phyloP scores from a whole-genome alignment of 1,284 basidiomycete genomes.

The Peniophora sp. region DNA sequence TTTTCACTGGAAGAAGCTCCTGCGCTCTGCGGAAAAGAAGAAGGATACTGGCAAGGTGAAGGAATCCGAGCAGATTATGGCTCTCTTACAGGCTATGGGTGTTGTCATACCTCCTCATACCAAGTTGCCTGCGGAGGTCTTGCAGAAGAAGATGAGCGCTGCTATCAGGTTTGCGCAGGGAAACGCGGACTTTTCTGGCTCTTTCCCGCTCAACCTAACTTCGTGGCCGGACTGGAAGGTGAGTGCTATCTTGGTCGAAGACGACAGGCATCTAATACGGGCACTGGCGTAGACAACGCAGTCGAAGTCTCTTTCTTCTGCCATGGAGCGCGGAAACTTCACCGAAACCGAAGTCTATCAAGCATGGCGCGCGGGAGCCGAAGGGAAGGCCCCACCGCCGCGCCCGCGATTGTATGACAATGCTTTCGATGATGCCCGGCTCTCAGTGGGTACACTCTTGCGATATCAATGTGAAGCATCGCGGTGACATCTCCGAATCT shows the following conservation, averaged over 20 bases:
- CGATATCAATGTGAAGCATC: too few relatives aligned
- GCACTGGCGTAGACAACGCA: too few relatives aligned
- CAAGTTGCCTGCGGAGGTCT: neutral
- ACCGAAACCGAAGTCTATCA: too few relatives aligned
- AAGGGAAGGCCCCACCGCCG: too few relatives aligned
- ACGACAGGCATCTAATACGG: too few relatives aligned
- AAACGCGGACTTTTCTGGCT: neutral
- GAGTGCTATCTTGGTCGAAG: neutral
- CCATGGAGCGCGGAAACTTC: too few relatives aligned
- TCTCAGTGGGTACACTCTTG: too few relatives aligned
- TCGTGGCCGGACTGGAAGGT: neutral
- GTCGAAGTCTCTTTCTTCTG: too few relatives aligned
- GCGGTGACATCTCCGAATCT: neutral
- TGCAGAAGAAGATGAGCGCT: neutral
- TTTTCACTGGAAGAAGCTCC: neutral
- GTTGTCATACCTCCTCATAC: neutral
- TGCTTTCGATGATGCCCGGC: too few relatives aligned
- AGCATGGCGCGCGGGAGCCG: too few relatives aligned
- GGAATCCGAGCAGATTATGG: neutral
- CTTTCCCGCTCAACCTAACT: neutral
- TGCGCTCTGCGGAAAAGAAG: neutral
- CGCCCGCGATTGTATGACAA: too few relatives aligned
- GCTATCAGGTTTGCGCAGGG: neutral
- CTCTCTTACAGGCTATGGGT: neutral
- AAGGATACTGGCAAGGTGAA: neutral